These are phyloP conservation scores for Aaosphaeria pasadenensis DNA, from an alignment of 2,329 filamentous ascomycete species.

Conservation along the genomic window DNA sequence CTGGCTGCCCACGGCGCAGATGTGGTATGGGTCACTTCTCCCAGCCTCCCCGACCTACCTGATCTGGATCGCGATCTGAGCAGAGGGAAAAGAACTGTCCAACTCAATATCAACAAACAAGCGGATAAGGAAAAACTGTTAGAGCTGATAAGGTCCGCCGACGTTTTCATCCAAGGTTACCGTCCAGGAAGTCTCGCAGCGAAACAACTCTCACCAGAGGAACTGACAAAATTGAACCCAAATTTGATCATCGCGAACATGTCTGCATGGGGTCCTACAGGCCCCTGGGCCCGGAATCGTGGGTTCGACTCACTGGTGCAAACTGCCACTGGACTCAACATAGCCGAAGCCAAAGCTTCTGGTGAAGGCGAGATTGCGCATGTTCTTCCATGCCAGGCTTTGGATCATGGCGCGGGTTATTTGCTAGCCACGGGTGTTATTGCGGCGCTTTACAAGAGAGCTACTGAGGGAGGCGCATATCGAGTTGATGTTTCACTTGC, in stretches of 20 bases:
- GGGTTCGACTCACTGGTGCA: constrained; percentile 58
- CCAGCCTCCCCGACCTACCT: constrained; percentile 41
- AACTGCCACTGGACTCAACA: constrained; percentile 55
- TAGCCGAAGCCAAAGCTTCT: constrained; percentile 51
- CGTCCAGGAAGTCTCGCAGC: constrained; percentile 47
- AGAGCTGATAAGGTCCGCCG: constrained; percentile 47
- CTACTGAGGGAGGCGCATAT: constrained; percentile 47
- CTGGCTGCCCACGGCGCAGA: constrained; percentile 47
- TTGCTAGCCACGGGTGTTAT: constrained; percentile 54
- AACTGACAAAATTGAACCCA: constrained; percentile 40
- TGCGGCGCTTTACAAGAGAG: constrained; percentile 50
- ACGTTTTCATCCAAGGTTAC: constrained; percentile 56
- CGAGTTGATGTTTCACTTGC: constrained; percentile 56
- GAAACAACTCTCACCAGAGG: constrained; percentile 41
- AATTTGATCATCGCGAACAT: constrained; percentile 51
- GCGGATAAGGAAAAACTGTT: constrained; percentile 41
- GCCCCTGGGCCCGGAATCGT: constrained; percentile 46
- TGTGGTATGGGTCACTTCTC: constrained; percentile 47
- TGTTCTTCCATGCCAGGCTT: constrained; percentile 52
- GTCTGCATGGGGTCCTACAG: constrained; percentile 51
- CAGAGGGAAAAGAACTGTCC: constrained; percentile 47
- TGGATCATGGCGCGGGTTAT: constrained; percentile 57
- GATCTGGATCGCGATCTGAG: constrained; percentile 42
- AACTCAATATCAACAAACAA: constrained; percentile 47
- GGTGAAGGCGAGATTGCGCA: constrained; percentile 40